Percentiles rank a stretch among this genome's conserved stretches.
phyloP scores from a whole-genome alignment of 2,329 filamentous ascomycete species.

The Akanthomyces lecanii region DNA sequence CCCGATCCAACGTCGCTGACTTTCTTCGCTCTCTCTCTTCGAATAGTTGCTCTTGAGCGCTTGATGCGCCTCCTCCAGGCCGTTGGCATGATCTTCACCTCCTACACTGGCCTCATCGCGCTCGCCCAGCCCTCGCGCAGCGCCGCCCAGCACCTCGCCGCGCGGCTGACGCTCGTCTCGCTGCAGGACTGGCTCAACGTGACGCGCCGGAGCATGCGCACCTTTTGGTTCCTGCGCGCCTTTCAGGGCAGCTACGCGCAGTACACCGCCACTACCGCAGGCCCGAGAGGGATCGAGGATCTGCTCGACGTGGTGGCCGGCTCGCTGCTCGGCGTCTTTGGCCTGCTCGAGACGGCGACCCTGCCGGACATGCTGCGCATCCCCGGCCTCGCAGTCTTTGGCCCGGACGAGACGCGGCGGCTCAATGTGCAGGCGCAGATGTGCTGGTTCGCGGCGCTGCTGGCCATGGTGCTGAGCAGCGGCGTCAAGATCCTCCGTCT shows the following conservation, averaged over 20 bases:
- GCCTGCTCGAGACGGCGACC: conserved; percentile 61
- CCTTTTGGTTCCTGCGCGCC: conserved; percentile 63
- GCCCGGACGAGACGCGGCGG: conserved; percentile 39
- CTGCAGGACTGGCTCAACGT: conserved; percentile 43
- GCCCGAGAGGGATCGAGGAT: conserved; percentile 28
- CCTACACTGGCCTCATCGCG: conserved; percentile 39
- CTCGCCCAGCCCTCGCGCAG: conserved; percentile 26
- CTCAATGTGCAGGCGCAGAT: conserved; percentile 59
- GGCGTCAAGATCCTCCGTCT: conserved; percentile 39
- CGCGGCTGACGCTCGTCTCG: conserved; percentile 30
- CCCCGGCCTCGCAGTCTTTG: conserved; percentile 48
- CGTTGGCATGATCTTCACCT: conserved; percentile 43
- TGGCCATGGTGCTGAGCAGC: conserved; percentile 44
- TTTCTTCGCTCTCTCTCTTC: background rate
- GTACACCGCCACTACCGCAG: conserved; percentile 27
- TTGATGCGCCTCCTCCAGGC: conserved; percentile 55
- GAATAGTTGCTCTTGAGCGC: conserved; percentile 56
- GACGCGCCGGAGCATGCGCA: conserved; percentile 59
- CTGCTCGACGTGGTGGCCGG: conserved; percentile 54
- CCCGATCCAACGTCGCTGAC: background rate
- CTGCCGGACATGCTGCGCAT: conserved; percentile 50
- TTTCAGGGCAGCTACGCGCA: conserved; percentile 48
- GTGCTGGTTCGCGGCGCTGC: conserved; percentile 65
- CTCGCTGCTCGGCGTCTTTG: conserved; percentile 62
- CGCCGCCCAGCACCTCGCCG: conserved; percentile 24